These are phyloP conservation scores for Ustulina deusta DNA, from an alignment of 2,329 filamentous ascomycete genomes.

Conservation along the genomic window DNA sequence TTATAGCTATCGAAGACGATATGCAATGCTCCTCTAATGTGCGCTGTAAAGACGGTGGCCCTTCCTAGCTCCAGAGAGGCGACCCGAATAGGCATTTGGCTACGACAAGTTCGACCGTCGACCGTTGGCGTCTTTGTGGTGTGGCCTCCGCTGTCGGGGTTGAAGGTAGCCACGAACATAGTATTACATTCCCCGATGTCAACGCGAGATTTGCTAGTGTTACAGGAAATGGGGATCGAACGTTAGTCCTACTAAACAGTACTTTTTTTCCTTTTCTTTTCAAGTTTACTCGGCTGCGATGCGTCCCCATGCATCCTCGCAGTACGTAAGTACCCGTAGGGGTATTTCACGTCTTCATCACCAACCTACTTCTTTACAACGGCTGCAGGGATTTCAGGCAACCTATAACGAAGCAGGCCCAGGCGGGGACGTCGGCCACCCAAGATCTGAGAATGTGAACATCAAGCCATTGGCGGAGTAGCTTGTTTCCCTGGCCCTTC, in stretches of 20 bases:
- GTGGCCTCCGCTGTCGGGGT: not conserved
- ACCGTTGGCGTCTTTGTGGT: not conserved
- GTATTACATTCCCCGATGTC: not conserved
- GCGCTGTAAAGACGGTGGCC: not conserved
- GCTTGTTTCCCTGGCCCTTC: constrained; percentile 41
- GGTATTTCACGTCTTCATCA: not conserved
- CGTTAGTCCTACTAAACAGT: not conserved
- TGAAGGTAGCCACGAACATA: constrained; percentile 1
- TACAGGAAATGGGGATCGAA: not conserved
- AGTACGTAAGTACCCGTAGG: not conserved
- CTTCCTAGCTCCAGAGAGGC: not conserved
- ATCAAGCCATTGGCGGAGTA: constrained; percentile 48
- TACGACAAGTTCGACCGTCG: not conserved
- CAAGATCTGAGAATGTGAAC: constrained; percentile 48
- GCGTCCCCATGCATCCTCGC: not conserved
- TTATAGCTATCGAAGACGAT: not conserved
- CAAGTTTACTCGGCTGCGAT: not conserved
- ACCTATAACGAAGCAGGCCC: constrained; percentile 50
- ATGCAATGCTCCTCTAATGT: not conserved
- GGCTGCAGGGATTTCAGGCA: constrained; percentile 46
- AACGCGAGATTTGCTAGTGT: no score
- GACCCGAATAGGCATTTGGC: not conserved
- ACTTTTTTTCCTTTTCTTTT: not conserved
- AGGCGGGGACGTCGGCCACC: constrained; percentile 49
- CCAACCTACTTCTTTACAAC: not conserved